These are phyloP conservation scores for Chalaropsis thielavioides DNA, from an alignment of 2,329 filamentous ascomycete genomes.

Conservation along the genomic window DNA sequence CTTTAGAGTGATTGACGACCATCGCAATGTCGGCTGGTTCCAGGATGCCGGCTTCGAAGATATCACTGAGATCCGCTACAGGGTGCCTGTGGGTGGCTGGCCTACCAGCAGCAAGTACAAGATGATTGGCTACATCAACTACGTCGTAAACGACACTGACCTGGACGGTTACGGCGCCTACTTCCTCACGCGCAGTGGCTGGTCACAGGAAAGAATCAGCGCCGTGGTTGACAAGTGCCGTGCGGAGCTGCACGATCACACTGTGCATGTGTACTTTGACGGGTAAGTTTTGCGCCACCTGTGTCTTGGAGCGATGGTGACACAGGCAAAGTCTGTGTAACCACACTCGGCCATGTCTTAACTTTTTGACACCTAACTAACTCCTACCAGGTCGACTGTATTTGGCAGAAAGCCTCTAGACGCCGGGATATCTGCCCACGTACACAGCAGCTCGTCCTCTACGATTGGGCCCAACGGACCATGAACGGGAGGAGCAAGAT, in stretches of 20 bases:
- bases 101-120: conserved; percentile 32
- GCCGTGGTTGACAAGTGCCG: conserved; percentile 25
- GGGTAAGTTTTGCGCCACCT: conserved; percentile 23
- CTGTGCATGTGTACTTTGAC: conserved; percentile 28
- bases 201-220: conserved; percentile 25
- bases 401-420: conserved; percentile 12
- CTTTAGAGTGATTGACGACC: conserved; percentile 22
- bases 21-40: conserved; percentile 19
- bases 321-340: background rate
- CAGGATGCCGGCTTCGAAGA: conserved; percentile 22
- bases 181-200: conserved; percentile 28
- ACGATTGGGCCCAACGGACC: conserved; percentile 4
- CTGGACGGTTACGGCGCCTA: conserved; percentile 27
- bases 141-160: conserved; percentile 25
- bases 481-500: conserved; percentile 1
- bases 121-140: conserved; percentile 29
- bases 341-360: background rate
- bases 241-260: conserved; percentile 25
- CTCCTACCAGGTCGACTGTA: background rate
- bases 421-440: background rate
- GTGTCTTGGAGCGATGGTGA: background rate
- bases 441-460: conserved; percentile 9
- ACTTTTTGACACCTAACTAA: background rate
- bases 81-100: conserved; percentile 32
- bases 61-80: conserved; percentile 21